Base-by-base conservation (phyloP, 306 rosid species). In the Clitoria ternatea region DNA sequence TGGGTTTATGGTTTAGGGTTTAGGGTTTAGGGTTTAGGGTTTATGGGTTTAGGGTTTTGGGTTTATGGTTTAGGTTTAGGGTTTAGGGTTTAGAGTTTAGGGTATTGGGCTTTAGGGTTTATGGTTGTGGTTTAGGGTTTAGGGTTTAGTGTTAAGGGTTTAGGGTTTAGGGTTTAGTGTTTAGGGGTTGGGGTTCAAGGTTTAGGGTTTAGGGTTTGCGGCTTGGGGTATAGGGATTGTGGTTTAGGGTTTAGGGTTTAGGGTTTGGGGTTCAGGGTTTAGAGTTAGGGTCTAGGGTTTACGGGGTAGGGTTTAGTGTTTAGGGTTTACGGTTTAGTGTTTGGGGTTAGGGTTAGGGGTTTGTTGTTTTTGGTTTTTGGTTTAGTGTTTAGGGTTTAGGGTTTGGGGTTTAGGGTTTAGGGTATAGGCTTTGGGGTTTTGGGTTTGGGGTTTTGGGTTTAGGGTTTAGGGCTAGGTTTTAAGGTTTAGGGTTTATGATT, bases 361-460 rank as follows among this genome's bases (percentile, higher is more conserved):
- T n/a, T n/a, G n/a, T n/a, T n/a, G n/a, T n/a, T n/a, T n/a, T n/a
- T n/a, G n/a, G n/a, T n/a, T n/a, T n/a, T n/a, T n/a, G n/a, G n/a
- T n/a, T n/a, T n/a, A n/a, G n/a, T n/a, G n/a, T n/a, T n/a, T n/a
- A 40, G 20, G 53, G 60, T 72, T 59, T 26, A 39, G 69, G 77
- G 49, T 72, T 59, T 42, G 37, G 76, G 66, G 61, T 71, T 43
- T 27, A 12, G 70, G 77, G 35, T 60, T 60, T 44, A 47, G 69
- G 77, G 66, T 61, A 60, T 45, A 45, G 50, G 70, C 52, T 73
- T 73, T 73, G 48, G 70, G 78, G 78, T 61, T 73, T 61, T 47
- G 78, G 78, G 78, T 73, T 73, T 61, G 35, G 70, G n/a, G 78
- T 61, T 73, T 61, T 33, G 70, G 78, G 78, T 72, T 72, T 72